These are phyloP conservation scores for Canna indica DNA, from an alignment of 176 grass and related monocot genomes.

Conservation along the genomic window DNA sequence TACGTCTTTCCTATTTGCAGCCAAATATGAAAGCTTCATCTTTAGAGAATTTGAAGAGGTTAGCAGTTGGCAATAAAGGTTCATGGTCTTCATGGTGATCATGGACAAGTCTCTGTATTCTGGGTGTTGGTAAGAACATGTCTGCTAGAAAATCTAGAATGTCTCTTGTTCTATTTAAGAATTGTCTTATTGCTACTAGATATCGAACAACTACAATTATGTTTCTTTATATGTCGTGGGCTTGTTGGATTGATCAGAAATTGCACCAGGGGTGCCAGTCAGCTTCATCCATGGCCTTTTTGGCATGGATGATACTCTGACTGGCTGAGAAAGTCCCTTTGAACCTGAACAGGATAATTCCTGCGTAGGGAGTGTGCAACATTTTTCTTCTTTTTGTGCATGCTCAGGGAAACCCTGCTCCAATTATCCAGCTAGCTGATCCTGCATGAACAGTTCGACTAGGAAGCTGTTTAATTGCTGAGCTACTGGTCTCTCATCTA, in stretches of 20 bases:
- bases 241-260: conserved; percentile 62
- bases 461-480: not conserved
- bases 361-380: conserved; percentile 99
- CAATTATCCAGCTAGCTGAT: not conserved
- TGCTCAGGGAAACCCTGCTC: conserved; percentile 4
- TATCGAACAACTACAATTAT: conserved; percentile 46
- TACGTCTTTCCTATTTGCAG: not conserved
- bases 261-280: conserved; percentile 97
- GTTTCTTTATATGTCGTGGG: conserved; percentile 22
- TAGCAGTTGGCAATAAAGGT: not conserved
- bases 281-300: conserved; percentile 30
- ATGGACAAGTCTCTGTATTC: conserved; percentile 2
- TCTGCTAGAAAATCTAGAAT: not conserved
- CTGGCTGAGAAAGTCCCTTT: conserved; percentile 99
- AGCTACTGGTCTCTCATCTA: not conserved
- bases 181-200: conserved; percentile 6
- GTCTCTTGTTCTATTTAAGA: not conserved
- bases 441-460: not conserved
- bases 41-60: not conserved
- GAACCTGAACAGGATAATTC: conserved; percentile 99
- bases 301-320: conserved; percentile 35
- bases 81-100: not conserved
- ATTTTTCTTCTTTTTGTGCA: conserved; percentile 38
- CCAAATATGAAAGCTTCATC: not conserved
- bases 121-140: conserved; percentile 68